These are phyloP conservation scores for Thermoascus crustaceus DNA, from an alignment of 2,329 filamentous ascomycete species.

Conservation along the genomic window DNA sequence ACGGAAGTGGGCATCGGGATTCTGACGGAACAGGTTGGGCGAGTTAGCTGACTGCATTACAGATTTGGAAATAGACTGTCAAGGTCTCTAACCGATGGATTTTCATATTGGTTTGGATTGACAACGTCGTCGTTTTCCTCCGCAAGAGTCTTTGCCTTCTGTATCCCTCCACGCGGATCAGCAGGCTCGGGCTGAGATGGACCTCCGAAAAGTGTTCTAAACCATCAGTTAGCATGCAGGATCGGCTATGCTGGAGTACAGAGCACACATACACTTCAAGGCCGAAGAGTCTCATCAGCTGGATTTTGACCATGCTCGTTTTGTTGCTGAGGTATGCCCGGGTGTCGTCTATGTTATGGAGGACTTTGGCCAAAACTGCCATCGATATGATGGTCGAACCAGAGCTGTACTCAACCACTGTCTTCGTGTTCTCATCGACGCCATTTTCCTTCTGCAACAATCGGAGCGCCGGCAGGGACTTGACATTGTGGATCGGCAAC, in stretches of 20 bases:
- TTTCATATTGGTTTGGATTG: constrained; percentile 52
- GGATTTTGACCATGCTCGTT: constrained; percentile 45
- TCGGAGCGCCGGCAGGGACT: constrained; percentile 44
- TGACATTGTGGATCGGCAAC: constrained; percentile 58
- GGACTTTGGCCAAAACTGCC: constrained; percentile 46
- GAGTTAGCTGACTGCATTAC: not conserved
- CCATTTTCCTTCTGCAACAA: constrained; percentile 18
- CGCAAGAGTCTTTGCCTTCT: constrained; percentile 38
- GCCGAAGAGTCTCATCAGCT: constrained; percentile 53
- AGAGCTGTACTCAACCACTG: constrained; percentile 54
- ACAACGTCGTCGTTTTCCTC: constrained; percentile 36
- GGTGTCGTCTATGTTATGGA: constrained; percentile 45
- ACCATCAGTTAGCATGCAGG: not conserved
- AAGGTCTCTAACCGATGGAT: constrained; percentile 26
- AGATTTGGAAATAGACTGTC: constrained; percentile 17
- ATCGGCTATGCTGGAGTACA: not conserved
- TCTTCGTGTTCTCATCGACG: constrained; percentile 38
- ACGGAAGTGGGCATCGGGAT: constrained; percentile 47
- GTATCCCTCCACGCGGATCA: constrained; percentile 48
- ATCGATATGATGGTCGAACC: constrained; percentile 56
- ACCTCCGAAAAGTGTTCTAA: constrained; percentile 49
- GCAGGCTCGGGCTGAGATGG: constrained; percentile 50
- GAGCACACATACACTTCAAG: constrained; percentile 39
- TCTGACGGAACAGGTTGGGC: constrained; percentile 35
- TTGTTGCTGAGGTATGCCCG: constrained; percentile 53